A percentile compares a stretch with the other conserved stretches of the same genome.
Conservation (phyloP, 2,329 filamentous ascomycete species). For the Calonectria henricotiae region DNA sequence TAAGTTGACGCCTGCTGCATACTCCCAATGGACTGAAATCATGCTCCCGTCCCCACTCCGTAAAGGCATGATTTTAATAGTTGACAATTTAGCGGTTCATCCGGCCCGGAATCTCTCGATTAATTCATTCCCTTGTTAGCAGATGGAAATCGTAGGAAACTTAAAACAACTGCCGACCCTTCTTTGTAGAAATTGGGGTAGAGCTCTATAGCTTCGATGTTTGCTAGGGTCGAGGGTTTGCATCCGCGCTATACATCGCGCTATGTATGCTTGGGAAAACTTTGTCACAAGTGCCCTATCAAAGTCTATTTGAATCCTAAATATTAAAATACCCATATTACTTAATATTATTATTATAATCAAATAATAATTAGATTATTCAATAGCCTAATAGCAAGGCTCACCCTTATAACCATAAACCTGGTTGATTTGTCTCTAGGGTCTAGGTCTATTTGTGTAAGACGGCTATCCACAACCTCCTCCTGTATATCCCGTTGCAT, state of each 20-base stretch:
- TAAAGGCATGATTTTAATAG: conserved; percentile 4
- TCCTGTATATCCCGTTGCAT: not conserved
- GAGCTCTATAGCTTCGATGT: conserved; percentile 1
- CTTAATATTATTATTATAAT: too few relatives aligned
- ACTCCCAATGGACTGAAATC: not conserved
- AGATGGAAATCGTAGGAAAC: conserved; percentile 9
- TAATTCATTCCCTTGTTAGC: conserved; percentile 1
- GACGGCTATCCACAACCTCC: not conserved
- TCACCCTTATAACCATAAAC: too few relatives aligned
- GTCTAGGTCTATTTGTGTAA: conserved; percentile 2
- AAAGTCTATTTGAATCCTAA: conserved; percentile 3
- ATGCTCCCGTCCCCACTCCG: conserved; percentile 5
- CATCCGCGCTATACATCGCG: conserved; percentile 1
- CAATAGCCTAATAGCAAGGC: too few relatives aligned
- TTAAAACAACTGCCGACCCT: conserved; percentile 1
- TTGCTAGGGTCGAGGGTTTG: conserved; percentile 1
- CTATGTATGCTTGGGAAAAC: conserved; percentile 10
- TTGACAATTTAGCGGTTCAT: not conserved
- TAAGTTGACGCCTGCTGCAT: too few relatives aligned
- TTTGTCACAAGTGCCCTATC: not conserved
- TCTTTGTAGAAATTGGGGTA: not conserved
- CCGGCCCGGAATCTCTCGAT: not conserved
- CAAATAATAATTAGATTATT: too few relatives aligned
- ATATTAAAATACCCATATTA: too few relatives aligned
- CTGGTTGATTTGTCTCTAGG: conserved; percentile 1